These are phyloP conservation scores for Apium graveolens DNA, from an alignment of 129 eudicot species.

Conservation along the genomic window DNA sequence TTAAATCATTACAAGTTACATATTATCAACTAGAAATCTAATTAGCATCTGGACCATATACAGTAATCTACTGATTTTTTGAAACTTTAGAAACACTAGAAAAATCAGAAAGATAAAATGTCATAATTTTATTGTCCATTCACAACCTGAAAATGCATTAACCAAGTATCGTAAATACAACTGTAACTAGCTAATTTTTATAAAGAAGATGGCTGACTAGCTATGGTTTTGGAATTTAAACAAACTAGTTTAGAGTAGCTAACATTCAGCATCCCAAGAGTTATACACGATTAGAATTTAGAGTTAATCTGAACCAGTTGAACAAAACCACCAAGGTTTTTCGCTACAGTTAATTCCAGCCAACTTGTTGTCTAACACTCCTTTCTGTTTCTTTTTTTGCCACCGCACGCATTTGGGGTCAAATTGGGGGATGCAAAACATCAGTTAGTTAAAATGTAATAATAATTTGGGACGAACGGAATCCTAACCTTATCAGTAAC, in stretches of 20 bases:
- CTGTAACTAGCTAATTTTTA: background rate
- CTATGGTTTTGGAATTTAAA: background rate
- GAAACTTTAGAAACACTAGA: background rate
- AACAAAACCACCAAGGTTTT: background rate
- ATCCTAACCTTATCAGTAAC: background rate
- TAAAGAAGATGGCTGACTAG: background rate
- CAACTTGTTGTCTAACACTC: background rate
- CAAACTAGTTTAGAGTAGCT: background rate
- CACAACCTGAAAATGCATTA: background rate
- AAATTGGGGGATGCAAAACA: background rate
- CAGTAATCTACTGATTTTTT: background rate
- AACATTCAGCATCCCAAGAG: background rate
- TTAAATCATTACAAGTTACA: background rate
- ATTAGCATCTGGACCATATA: background rate
- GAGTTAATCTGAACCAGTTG: background rate
- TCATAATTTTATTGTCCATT: background rate
- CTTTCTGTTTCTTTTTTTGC: background rate
- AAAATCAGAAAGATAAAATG: constrained; percentile 1
- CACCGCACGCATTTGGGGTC: background rate
- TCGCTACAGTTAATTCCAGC: background rate
- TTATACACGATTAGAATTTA: background rate
- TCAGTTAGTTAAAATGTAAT: background rate
- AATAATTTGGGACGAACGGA: background rate
- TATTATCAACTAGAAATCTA: background rate
- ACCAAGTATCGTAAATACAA: background rate